phyloP scores from a whole-genome alignment of 2,329 filamentous ascomycete genomes.

The Mollisiaceae sp. region DNA sequence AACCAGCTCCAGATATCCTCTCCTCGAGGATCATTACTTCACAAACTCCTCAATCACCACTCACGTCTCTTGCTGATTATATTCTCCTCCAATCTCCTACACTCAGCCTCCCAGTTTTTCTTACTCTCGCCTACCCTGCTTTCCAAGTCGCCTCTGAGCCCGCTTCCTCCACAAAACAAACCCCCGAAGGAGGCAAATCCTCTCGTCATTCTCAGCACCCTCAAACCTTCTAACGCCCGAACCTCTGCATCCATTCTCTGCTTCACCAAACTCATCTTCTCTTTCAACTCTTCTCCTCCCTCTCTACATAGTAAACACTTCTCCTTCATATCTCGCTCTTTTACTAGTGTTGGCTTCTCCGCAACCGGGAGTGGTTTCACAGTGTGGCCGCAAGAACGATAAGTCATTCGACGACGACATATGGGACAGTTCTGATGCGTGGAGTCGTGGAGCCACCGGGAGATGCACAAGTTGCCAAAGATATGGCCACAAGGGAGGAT shows the following conservation, averaged over 20 bases:
- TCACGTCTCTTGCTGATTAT: slow-evolving; percentile 36
- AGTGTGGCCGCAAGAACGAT: neutral
- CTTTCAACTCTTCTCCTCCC: slow-evolving; percentile 18
- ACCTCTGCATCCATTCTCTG: slow-evolving; percentile 28
- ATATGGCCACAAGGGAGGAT: slow-evolving; percentile 37
- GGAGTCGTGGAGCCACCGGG: slow-evolving; percentile 37
- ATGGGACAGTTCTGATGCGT: slow-evolving; percentile 34
- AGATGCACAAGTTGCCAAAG: slow-evolving; percentile 37
- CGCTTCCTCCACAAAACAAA: slow-evolving; percentile 1
- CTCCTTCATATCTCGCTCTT: slow-evolving; percentile 32
- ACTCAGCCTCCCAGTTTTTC: slow-evolving; percentile 27
- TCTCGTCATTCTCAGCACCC: slow-evolving; percentile 11
- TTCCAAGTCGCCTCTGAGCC: neutral
- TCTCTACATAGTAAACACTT: slow-evolving; percentile 35
- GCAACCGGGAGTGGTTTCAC: neutral
- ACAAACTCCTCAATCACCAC: slow-evolving; percentile 31
- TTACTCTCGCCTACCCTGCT: slow-evolving; percentile 29
- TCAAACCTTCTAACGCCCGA: slow-evolving; percentile 26
- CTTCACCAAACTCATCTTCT: slow-evolving; percentile 23
- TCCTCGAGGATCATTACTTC: slow-evolving; percentile 30
- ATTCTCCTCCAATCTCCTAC: slow-evolving; percentile 28
- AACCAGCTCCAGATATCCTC: neutral
- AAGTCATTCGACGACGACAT: slow-evolving; percentile 36
- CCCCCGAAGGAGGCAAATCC: neutral
- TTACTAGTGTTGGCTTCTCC: slow-evolving; percentile 20